Evolutionary conservation across 179 eudicot species (phyloP), one percentile per base, ranked within the genome.

Genomic region (Silene coronaria): DNA sequence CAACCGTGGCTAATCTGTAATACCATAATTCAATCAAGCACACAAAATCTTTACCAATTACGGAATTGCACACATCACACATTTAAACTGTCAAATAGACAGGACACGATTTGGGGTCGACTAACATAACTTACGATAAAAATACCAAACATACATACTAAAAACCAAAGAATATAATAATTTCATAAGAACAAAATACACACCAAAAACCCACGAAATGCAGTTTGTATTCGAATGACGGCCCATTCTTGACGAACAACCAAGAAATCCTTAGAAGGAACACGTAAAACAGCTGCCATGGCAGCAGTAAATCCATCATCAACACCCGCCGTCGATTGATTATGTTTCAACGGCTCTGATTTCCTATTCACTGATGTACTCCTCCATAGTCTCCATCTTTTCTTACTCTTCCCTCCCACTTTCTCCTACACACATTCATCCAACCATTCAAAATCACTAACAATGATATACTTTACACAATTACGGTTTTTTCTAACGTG

Each of bases 171-270:
- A 51, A 42, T 3, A 65, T 12, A n/a, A 6, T 48, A n/a, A 6
- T 48, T 38, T 45, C 16, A 12, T 23, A 30, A 34, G 55, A 13
- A 14, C 2, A 6, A 64, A 7, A 26, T 28, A 16, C 17, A 21
- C 85, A 90, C 97, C 93, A 92, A 59, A 69, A 91, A 90, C 28
- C 91, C 96, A 21, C 98, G 89, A 79, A 93, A 93, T 19, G 85
- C 86, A 21, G 98, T 83, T 83, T 93, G 96, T 60, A 93, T 91
- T 4, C 96, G 89, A 67, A 87, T 83, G 1, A 96, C 89, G 67
- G 97, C 98, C 98, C 98, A 93, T 79, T 91, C 97, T 68, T 86
- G 86, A 23, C 88, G 86, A 22, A 93, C 84, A 17, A 84, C 77
- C 85, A 84, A 74, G 82, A 93, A 91, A 78, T 93, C 86, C 76